A percentile compares a stretch with the other conserved stretches of the same genome.
Conservation (phyloP, 805 yeast species). For the Phaffomyces antillensis region DNA sequence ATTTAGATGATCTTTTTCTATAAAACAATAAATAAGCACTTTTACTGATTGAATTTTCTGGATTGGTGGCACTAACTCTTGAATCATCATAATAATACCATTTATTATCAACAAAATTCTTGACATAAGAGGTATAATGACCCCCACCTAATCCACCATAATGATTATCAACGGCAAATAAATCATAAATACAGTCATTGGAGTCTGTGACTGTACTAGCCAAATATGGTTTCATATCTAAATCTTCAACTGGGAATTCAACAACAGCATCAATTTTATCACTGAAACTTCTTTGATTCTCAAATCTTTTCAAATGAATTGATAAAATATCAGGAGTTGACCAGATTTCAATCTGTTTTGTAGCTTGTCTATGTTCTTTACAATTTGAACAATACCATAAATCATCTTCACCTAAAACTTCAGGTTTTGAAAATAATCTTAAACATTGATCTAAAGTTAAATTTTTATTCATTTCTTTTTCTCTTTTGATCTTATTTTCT, state of each 20-base stretch:
- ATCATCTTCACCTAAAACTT: conserved; percentile 80
- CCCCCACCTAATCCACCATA: conserved; percentile 97
- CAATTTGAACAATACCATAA: conserved; percentile 92
- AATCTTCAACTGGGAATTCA: conserved; percentile 77
- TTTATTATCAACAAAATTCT: conserved; percentile 62
- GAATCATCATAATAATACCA: conserved; percentile 95
- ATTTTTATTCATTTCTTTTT: conserved; percentile 27
- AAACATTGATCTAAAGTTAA: conserved; percentile 70
- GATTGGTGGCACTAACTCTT: conserved; percentile 53
- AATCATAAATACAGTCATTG: conserved; percentile 54
- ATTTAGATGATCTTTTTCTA: conserved; percentile 38
- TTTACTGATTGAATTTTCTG: conserved; percentile 55
- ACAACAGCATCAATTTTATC: conserved; percentile 85
- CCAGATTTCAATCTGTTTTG: conserved; percentile 89
- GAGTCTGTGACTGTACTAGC: conserved; percentile 25
- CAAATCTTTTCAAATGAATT: conserved; percentile 85
- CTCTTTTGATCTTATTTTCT: conserved; percentile 29
- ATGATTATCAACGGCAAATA: conserved; percentile 92
- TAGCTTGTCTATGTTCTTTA: conserved; percentile 83
- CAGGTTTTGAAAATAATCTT: conserved; percentile 67
- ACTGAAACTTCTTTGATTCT: conserved; percentile 74
- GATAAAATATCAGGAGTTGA: conserved; percentile 86
- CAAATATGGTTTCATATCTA: conserved; percentile 64
- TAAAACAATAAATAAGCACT: conserved; percentile 88
- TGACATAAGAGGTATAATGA: conserved; percentile 87